Percentiles rank a stretch among this genome's conserved stretches.
Evolutionary conservation across 78 protist genomes (phyloP).

Genomic region (Kipferlia bialata): DNA sequence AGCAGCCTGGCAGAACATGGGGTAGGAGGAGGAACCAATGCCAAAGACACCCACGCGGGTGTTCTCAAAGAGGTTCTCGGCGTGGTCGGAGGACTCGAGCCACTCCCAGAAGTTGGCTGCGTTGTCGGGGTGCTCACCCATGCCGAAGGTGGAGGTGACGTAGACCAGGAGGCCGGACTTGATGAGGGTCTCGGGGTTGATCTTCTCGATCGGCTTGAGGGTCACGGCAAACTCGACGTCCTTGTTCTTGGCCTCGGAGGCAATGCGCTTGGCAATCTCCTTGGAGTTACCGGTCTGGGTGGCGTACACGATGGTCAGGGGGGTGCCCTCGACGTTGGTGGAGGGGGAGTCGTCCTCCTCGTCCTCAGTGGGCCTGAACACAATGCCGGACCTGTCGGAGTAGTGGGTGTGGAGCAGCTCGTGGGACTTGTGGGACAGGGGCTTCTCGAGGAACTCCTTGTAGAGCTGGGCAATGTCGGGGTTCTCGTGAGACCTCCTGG

Average conservation of each 20-base stretch:
- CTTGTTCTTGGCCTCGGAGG: neutral
- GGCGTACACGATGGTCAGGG: conserved; percentile 2
- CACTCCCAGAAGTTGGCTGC: conserved; percentile 7
- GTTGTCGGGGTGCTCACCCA: conserved; percentile 20
- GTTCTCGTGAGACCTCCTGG: conserved; percentile 36
- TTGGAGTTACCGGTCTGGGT: conserved; percentile 21
- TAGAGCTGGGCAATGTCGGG: conserved; percentile 18
- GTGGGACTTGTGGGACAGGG: conserved; percentile 19
- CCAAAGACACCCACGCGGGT: conserved; percentile 17
- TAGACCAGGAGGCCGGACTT: neutral
- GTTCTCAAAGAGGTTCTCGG: neutral
- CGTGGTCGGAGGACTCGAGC: neutral
- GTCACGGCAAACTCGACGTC: too few species aligned
- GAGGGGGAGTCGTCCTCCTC: too few species aligned
- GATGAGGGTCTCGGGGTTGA: neutral
- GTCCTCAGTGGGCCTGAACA: too few species aligned
- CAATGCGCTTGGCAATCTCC: neutral
- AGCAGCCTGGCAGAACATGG: conserved; percentile 17
- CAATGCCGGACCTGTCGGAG: neutral
- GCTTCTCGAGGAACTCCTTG: conserved; percentile 12
- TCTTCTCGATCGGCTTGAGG: neutral
- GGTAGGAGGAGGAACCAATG: conserved; percentile 22
- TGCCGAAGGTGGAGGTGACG: conserved; percentile 25
- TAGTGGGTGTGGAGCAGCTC: conserved; percentile 34
- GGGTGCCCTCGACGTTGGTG: neutral